Percentiles rank a stretch among this genome's conserved stretches.
These are phyloP conservation scores for Russula ochroleuca DNA, from an alignment of 768 basidiomycete genomes.

Conservation along the genomic window DNA sequence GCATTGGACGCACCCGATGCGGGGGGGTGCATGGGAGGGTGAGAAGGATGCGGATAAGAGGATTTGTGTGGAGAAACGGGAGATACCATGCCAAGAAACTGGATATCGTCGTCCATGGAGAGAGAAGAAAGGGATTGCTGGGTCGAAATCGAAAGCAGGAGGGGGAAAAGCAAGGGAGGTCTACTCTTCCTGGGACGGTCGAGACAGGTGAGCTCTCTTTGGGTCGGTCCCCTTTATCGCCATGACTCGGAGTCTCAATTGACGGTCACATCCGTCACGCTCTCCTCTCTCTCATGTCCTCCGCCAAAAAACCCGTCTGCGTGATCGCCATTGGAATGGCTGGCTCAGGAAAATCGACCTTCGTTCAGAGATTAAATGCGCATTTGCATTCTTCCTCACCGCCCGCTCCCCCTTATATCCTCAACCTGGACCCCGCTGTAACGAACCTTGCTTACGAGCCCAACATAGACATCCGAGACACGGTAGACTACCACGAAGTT, in stretches of 20 bases:
- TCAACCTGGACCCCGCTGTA: slow-evolving; percentile 98
- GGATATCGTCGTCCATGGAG: slow-evolving; percentile 25
- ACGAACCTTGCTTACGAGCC: slow-evolving; percentile 87
- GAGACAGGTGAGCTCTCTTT: not conserved
- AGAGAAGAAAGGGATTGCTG: not conserved
- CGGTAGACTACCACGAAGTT: slow-evolving; percentile 94
- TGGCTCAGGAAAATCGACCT: slow-evolving; percentile 95
- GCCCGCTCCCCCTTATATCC: slow-evolving; percentile 80
- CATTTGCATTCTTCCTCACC: slow-evolving; percentile 70
- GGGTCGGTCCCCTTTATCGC: slow-evolving; percentile 24
- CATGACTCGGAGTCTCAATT: slow-evolving; percentile 18
- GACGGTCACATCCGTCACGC: not conserved
- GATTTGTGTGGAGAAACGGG: slow-evolving; percentile 2
- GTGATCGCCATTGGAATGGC: slow-evolving; percentile 96
- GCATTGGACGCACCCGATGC: slow-evolving; percentile 20
- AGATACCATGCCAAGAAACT: slow-evolving; percentile 17
- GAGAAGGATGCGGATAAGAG: slow-evolving; percentile 2
- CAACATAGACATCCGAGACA: slow-evolving; percentile 98
- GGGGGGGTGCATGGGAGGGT: slow-evolving; percentile 17
- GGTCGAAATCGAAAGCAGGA: not conserved
- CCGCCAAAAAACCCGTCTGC: slow-evolving; percentile 61
- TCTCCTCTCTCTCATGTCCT: not conserved
- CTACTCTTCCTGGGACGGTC: not conserved
- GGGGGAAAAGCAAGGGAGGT: not conserved
- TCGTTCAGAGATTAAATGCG: slow-evolving; percentile 92